Evolutionary conservation across 2,329 filamentous ascomycete genomes (phyloP).

Genomic region (Amauroascus niger): DNA sequence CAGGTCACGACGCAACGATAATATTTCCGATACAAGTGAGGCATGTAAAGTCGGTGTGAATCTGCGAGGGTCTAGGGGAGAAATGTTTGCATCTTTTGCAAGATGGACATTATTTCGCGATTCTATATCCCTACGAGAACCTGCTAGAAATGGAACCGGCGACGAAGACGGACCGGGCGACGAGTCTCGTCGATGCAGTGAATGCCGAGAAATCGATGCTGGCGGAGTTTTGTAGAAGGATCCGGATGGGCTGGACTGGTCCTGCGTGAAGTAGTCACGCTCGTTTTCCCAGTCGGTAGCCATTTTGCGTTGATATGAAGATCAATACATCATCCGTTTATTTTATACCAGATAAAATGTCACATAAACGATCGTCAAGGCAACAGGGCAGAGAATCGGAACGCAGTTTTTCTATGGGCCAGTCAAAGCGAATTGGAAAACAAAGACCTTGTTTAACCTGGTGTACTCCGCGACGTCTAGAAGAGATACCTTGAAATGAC

Average conservation of each 20-base stretch:
- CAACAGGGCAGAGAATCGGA: not conserved
- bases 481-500: not conserved
- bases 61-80: constrained; percentile 73
- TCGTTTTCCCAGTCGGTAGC: constrained; percentile 39
- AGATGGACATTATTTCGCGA: constrained; percentile 29
- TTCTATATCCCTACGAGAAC: constrained; percentile 32
- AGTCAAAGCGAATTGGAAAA: not conserved
- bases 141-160: constrained; percentile 46
- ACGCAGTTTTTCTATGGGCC: not conserved
- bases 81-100: constrained; percentile 54
- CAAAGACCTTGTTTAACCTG: not conserved
- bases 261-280: constrained; percentile 46
- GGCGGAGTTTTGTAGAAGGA: constrained; percentile 60
- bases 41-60: constrained; percentile 95
- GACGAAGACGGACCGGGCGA: constrained; percentile 58
- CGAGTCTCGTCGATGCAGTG: constrained; percentile 54
- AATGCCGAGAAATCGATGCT: constrained; percentile 48
- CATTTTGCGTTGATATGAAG: constrained; percentile 19
- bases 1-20: constrained; percentile 75
- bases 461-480: not conserved
- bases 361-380: not conserved
- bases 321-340: constrained; percentile 7
- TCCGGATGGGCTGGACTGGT: constrained; percentile 60
- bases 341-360: not conserved
- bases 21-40: constrained; percentile 86